These are phyloP conservation scores for Cercis canadensis DNA, from an alignment of 306 rosid species.

Conservation along the genomic window DNA sequence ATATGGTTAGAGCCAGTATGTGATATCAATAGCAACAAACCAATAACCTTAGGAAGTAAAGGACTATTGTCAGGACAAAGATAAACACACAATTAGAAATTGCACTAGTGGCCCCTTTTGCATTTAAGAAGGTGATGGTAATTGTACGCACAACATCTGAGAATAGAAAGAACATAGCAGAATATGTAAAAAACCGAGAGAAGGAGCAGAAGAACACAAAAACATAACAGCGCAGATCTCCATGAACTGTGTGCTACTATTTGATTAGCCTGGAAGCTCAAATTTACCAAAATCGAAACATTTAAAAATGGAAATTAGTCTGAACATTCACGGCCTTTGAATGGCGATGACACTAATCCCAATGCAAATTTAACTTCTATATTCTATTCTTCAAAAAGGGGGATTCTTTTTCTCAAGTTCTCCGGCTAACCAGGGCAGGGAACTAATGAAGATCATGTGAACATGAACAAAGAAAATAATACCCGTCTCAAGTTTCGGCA, in stretches of 20 bases:
- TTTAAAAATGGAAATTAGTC: conserved; percentile 7
- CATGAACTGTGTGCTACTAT: conserved; percentile 11
- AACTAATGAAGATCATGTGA: conserved; percentile 38
- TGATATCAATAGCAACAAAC: conserved; percentile 1
- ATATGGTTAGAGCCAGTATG: not conserved
- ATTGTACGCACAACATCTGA: not conserved
- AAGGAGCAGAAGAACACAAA: not conserved
- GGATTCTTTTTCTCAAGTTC: conserved; percentile 24
- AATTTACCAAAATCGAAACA: not conserved
- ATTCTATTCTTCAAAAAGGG: not conserved
- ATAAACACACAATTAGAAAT: no score
- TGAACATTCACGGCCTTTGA: conserved; percentile 27
- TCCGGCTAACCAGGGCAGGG: conserved; percentile 22
- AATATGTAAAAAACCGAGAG: not conserved
- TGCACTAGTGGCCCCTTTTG: not conserved
- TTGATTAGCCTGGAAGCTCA: conserved; percentile 3
- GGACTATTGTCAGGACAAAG: conserved; percentile 20
- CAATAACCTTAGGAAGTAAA: conserved; percentile 4
- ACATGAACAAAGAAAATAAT: not conserved
- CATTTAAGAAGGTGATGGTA: conserved; percentile 31
- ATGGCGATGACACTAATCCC: conserved; percentile 44
- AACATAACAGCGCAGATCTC: conserved; percentile 46
- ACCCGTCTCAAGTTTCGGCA: conserved; percentile 18
- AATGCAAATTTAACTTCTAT: conserved; percentile 27
- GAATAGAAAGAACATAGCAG: not conserved